Evolutionary conservation across 2,329 filamentous ascomycete genomes (phyloP).

Genomic region (Cladosporium sp.): DNA sequence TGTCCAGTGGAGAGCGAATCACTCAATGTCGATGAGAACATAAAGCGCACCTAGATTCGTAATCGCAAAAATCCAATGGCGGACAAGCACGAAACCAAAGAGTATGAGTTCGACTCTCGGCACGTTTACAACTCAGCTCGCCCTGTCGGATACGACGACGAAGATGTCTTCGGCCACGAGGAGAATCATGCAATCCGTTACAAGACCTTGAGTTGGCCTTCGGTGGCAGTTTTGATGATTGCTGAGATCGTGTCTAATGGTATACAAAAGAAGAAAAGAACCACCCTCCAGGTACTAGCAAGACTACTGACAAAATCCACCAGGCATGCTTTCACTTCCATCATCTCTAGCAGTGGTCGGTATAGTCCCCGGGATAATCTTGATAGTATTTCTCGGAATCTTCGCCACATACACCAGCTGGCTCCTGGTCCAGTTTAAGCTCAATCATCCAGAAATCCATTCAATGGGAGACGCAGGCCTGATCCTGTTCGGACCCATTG

Average conservation of each 20-base stretch:
- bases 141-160: constrained; percentile 18
- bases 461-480: constrained; percentile 35
- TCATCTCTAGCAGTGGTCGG: constrained; percentile 49
- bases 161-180: constrained; percentile 42
- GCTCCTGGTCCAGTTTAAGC: constrained; percentile 44
- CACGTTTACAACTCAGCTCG: constrained; percentile 9
- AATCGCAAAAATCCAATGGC: not conserved
- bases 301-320: not conserved
- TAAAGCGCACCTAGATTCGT: not conserved
- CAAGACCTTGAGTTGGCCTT: constrained; percentile 50
- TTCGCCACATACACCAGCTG: constrained; percentile 50
- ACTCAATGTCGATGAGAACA: no score
- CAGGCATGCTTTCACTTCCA: constrained; percentile 47
- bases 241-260: constrained; percentile 50
- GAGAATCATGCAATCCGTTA: constrained; percentile 45
- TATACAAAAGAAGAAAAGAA: not conserved
- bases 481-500: constrained; percentile 30
- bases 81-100: constrained; percentile 18
- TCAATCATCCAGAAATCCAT: constrained; percentile 33
- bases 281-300: not conserved
- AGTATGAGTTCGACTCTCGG: constrained; percentile 12
- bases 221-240: constrained; percentile 52
- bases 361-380: constrained; percentile 48
- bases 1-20: no score
- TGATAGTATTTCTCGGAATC: constrained; percentile 47